Conservation (phyloP, 768 basidiomycete species). For the Naganishia antarctica region DNA sequence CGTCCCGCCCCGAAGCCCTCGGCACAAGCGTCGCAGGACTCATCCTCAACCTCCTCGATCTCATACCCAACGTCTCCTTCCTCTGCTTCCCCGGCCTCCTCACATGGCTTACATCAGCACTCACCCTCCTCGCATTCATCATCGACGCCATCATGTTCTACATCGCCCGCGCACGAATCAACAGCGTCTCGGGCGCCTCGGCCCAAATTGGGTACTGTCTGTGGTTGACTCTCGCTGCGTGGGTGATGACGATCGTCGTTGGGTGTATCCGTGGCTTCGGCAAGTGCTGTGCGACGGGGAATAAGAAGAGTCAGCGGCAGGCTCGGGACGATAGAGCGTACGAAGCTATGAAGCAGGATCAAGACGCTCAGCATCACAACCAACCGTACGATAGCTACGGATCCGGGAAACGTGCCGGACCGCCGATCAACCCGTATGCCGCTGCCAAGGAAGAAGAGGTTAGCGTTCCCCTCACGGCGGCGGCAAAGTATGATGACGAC, state of each 20-base stretch:
- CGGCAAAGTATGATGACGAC: neutral
- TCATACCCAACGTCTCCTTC: slow-evolving; percentile 70
- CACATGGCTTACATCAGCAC: slow-evolving; percentile 63
- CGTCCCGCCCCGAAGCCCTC: slow-evolving; percentile 52
- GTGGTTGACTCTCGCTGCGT: slow-evolving; percentile 47
- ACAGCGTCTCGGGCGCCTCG: slow-evolving; percentile 63
- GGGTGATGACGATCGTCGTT: slow-evolving; percentile 56
- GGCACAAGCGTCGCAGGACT: slow-evolving; percentile 65
- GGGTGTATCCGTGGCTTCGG: slow-evolving; percentile 84
- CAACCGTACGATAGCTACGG: neutral
- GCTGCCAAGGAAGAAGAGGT: neutral
- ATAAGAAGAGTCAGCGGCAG: slow-evolving; percentile 25
- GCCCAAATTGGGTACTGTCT: slow-evolving; percentile 67
- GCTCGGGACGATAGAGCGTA: slow-evolving; percentile 4
- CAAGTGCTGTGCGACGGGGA: slow-evolving; percentile 61
- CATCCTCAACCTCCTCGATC: slow-evolving; percentile 74
- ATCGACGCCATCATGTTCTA: slow-evolving; percentile 91
- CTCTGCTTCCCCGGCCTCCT: slow-evolving; percentile 48
- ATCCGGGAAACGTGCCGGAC: neutral
- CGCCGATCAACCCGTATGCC: neutral
- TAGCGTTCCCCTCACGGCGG: neutral
- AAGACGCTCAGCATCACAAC: neutral
- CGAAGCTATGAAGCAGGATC: slow-evolving; percentile 15
- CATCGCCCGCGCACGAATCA: slow-evolving; percentile 78
- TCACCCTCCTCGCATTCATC: slow-evolving; percentile 80